These are phyloP conservation scores for Elaphomyces granulatus DNA, from an alignment of 495 filamentous ascomycete species.

Conservation along the genomic window DNA sequence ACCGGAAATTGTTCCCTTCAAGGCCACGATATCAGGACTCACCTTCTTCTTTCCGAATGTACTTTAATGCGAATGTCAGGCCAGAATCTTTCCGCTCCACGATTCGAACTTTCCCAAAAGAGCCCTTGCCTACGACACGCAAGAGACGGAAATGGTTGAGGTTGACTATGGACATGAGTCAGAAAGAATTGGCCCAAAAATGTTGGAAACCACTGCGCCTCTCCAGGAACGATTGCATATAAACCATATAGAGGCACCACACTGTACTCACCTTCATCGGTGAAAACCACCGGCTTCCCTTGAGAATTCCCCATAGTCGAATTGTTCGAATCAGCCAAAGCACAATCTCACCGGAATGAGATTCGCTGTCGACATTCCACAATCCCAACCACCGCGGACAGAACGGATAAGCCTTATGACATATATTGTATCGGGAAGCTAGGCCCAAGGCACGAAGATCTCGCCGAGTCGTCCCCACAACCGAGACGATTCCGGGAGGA, in stretches of 20 bases:
- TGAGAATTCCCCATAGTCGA: conserved; percentile 95
- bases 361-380: too few species aligned
- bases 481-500: too few species aligned
- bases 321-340: background rate
- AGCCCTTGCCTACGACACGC: conserved; percentile 91
- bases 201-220: too few species aligned
- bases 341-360: background rate
- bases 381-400: too few species aligned
- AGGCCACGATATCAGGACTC: too few species aligned
- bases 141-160: conserved; percentile 94
- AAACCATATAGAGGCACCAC: background rate
- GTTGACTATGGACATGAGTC: conserved; percentile 68
- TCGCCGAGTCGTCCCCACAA: too few species aligned
- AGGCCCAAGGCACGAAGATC: too few species aligned
- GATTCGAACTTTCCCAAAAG: conserved; percentile 96
- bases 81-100: conserved; percentile 94
- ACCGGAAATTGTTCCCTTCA: too few species aligned
- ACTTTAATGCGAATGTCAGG: conserved; percentile 89
- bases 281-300: conserved; percentile 83
- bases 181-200: too few species aligned
- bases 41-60: conserved; percentile 99
- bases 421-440: too few species aligned
- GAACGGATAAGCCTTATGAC: too few species aligned
- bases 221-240: background rate
- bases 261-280: conserved; percentile 68